Base-by-base conservation (phyloP, 805 yeast genomes). In the Yarrowia sp. region DNA sequence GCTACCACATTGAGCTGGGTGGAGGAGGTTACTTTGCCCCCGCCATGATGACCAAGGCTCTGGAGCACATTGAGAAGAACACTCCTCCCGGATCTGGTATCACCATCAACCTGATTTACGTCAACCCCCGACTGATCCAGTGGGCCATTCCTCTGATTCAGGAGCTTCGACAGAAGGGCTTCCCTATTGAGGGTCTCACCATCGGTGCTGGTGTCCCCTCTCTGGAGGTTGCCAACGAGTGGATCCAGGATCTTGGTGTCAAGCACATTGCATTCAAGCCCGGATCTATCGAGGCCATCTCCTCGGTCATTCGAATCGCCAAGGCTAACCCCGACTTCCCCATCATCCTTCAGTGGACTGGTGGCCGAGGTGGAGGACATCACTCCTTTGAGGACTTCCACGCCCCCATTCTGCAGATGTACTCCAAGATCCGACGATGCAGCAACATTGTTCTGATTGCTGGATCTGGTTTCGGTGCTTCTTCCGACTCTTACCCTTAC, bases 351-450 rank as follows among this genome's bases (percentile, higher is more conserved):
- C 99, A 95, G 82, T 95, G 99, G 99, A 95, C 99, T 67, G 99
- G 98, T 84, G 99, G 99, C 78, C 92, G 99, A 84, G 99, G 98
- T 81, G 99, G 99, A 84, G 99, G 99, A 75, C 99, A 95, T 78
- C 99, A 95, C 79, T 93, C 98, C 59, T 95, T 86, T 74, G 99
- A 95, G 83, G 99, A 95, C 80, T 92, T 93, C 95, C 99, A 95
- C 78, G 93, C 92, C 75, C 98, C 99, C 70, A 84, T 95, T 70
- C 80, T 95, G 74, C 97, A 91, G 78, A 95, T 95, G 93, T 95
- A 95, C 79, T 81, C 96, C 70, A 88, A 89, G 81, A 89, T 95
- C 73, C 89, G 99, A 84, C 88, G 91, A 79, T 88, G 92, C 73
- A 74, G 90, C 56, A 95, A 95, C 82, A 91, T 95, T 71, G 82